Percentiles rank a stretch among this genome's conserved stretches.
Evolutionary conservation across 192 early-diverging fungal species (phyloP).

Genomic region (Entomortierella parvispora): DNA sequence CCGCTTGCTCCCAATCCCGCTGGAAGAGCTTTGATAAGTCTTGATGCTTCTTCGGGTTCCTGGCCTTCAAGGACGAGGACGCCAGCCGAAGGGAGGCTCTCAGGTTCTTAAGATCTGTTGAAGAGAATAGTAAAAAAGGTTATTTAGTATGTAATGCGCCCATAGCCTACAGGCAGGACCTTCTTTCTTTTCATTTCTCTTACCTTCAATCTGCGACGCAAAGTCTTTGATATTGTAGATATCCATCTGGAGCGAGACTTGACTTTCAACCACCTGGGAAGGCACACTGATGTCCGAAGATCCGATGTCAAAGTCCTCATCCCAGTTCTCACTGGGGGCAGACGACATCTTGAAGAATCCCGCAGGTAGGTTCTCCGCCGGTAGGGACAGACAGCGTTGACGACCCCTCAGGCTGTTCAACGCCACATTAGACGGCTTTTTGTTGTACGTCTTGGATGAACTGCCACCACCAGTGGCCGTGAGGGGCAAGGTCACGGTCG

Average conservation of each 20-base stretch:
- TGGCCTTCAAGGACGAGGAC: conserved; percentile 32
- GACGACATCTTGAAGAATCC: conserved; percentile 24
- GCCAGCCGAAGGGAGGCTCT: conserved; percentile 27
- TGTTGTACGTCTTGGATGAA: conserved; percentile 5
- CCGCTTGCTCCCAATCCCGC: conserved; percentile 55
- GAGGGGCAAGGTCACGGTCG: conserved; percentile 23
- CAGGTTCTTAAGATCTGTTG: conserved; percentile 39
- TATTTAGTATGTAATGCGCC: too few relatives aligned
- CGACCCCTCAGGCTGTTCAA: conserved; percentile 21
- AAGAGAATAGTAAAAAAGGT: neutral
- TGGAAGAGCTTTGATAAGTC: conserved; percentile 49
- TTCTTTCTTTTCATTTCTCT: neutral
- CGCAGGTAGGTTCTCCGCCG: neutral
- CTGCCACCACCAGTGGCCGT: neutral
- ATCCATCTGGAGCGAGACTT: conserved; percentile 50
- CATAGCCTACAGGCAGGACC: too few relatives aligned
- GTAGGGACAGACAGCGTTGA: conserved; percentile 24
- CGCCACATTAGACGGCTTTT: conserved; percentile 30
- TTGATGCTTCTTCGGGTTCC: conserved; percentile 44
- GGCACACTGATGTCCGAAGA: conserved; percentile 49
- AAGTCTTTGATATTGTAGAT: conserved; percentile 55
- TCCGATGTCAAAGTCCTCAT: conserved; percentile 54
- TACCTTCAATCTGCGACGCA: conserved; percentile 51
- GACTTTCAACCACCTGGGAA: conserved; percentile 43
- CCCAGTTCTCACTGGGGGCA: conserved; percentile 53